Evolutionary conservation across 129 eudicot species (phyloP).

Genomic region (Kitagawia praeruptora): DNA sequence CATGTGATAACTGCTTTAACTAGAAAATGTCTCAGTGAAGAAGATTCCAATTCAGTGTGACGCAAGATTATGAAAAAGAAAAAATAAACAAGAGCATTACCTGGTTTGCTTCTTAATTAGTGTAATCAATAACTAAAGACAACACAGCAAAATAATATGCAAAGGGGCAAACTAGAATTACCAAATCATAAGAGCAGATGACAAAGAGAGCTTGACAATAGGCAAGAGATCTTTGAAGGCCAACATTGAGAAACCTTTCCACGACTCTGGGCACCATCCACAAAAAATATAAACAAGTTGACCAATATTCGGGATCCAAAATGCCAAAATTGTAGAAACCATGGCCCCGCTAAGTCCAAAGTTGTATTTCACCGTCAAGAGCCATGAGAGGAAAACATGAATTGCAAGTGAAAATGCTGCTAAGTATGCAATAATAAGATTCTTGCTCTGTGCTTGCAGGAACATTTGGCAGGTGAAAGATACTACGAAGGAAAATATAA

Average conservation of each 20-base stretch:
- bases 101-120: too few relatives aligned
- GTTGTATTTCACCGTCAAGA: constrained; percentile 24
- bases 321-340: constrained; percentile 33
- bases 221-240: constrained; percentile 50
- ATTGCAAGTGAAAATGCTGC: constrained; percentile 28
- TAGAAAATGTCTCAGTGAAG: too few relatives aligned
- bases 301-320: constrained; percentile 40
- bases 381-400: constrained; percentile 40
- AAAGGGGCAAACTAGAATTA: background rate
- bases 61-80: too few relatives aligned
- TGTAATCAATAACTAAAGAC: background rate
- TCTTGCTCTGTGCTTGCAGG: constrained; percentile 61
- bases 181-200: constrained; percentile 60
- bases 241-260: constrained; percentile 40
- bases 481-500: constrained; percentile 17
- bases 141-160: background rate
- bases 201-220: constrained; percentile 35
- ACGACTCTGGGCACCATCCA: constrained; percentile 50
- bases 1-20: too few relatives aligned
- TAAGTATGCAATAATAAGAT: constrained; percentile 33
- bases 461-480: constrained; percentile 37
- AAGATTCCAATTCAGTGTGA: too few relatives aligned
- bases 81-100: too few relatives aligned
- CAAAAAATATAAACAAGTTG: constrained; percentile 25
- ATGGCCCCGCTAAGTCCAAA: constrained; percentile 41